Conservation (phyloP, 2,329 filamentous ascomycete species). For the Furcasterigmium sp. region DNA sequence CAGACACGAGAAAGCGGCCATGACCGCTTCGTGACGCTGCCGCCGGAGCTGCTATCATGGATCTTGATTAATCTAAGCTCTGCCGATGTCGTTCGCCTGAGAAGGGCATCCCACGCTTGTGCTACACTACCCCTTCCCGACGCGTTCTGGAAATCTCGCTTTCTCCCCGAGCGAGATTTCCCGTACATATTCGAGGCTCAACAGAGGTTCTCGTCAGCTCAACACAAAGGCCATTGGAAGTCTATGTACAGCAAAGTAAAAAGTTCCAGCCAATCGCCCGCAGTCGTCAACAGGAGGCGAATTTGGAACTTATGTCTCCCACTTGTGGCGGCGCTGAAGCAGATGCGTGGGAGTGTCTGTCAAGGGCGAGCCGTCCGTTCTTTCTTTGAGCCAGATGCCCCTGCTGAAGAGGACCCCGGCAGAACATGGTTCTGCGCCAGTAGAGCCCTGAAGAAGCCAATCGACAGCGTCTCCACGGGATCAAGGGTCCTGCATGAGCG, state of each 20-base stretch:
- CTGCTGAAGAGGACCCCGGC: no score
- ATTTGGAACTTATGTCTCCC: background rate
- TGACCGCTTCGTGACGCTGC: no score
- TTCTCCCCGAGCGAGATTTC: background rate
- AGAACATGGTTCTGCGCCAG: no score
- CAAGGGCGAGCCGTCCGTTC: no score
- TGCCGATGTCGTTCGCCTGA: background rate
- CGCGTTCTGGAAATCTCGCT: background rate
- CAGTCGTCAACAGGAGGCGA: background rate
- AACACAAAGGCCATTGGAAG: background rate
- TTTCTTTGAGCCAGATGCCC: no score
- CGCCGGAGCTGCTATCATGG: background rate
- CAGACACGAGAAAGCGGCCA: no score
- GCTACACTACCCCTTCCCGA: background rate
- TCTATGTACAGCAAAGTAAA: background rate
- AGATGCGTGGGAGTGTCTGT: no score
- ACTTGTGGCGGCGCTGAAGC: background rate
- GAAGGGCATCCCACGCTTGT: background rate
- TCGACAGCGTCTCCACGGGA: no score
- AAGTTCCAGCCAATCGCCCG: background rate
- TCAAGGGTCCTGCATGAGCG: no score
- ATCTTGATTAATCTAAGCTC: background rate
- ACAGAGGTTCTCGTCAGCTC: background rate
- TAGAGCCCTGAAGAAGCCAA: no score
- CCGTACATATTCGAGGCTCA: background rate